Base-by-base conservation (phyloP, 2,329 filamentous ascomycete species). In the Nigrospora oryzae region DNA sequence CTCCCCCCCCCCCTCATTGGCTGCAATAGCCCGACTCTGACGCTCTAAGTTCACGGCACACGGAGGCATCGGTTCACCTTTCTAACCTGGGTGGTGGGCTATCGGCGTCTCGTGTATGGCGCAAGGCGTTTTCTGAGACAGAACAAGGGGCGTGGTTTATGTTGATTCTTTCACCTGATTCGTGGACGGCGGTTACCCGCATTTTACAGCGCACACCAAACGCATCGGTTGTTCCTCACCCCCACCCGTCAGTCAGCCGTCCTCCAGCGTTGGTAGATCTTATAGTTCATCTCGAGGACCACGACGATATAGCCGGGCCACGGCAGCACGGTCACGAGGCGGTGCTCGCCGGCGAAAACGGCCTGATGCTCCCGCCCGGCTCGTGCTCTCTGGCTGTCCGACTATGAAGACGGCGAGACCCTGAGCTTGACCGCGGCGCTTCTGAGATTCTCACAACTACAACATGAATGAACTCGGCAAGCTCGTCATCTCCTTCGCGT, bases 21-120 rank as follows among this genome's bases (percentile, higher is more conserved):
- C 23, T 28, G 23, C 23, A 28, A 28, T 28, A 28, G 23, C 23
- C 23, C 23, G 23, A 28, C 23, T 28, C 23, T 28, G 23, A 28
- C 23, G 23, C 23, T 46, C 40, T 34, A 39, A 40, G 34, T 48
- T 15, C 12, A 16, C 34, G 16, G 19, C n/a, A 39, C 23, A 17
- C 31, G 36, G 31, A 28, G 31, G 19, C 42, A 37, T 56, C 58
- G 57, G 57, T 47, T 56, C 56, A 53, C 59, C 52, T 54, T 59
- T 54, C 58, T 56, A 50, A 52, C 50, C 30, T 44, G 42, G n/a
- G 23, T 28, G 23, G 5, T 28, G 23, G 50, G 49, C 50, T 50
- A 47, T 51, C 49, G 54, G 50, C 43, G 49, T 49, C 53, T 51
- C 50, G 51, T 50, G 44, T 55, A 47, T 47, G 51, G 55, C 48